A percentile compares a stretch with the other conserved stretches of the same genome.
These are phyloP conservation scores for Penicillium turbatum DNA, from an alignment of 495 filamentous ascomycete species.

Conservation along the genomic window DNA sequence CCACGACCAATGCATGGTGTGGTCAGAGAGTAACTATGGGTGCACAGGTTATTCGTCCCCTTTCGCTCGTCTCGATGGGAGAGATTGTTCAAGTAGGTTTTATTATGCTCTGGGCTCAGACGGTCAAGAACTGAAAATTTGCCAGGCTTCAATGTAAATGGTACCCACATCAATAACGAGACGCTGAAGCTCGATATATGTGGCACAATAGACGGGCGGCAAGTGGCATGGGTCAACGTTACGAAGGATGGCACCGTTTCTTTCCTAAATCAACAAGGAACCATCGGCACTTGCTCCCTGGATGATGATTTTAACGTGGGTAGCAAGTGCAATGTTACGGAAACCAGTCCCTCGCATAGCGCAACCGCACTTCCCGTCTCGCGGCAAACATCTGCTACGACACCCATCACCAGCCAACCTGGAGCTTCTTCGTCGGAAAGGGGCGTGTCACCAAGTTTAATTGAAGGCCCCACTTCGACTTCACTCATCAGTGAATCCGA, in stretches of 20 bases:
- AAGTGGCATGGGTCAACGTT: not conserved
- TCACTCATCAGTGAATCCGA: too few species aligned
- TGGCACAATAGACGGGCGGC: not conserved
- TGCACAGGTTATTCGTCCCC: not conserved
- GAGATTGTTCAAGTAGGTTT: not conserved
- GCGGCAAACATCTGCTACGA: too few species aligned
- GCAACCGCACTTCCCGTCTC: too few species aligned
- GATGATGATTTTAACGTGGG: not conserved
- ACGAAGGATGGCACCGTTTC: not conserved
- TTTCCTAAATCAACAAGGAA: not conserved
- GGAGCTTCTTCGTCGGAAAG: too few species aligned
- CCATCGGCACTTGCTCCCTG: not conserved
- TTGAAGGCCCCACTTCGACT: too few species aligned
- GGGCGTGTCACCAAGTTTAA: too few species aligned
- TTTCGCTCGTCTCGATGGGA: not conserved
- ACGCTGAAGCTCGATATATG: not conserved
- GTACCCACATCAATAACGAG: not conserved
- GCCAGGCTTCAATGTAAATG: not conserved
- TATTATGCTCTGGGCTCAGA: not conserved
- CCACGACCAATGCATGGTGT: not conserved
- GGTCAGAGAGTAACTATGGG: not conserved
- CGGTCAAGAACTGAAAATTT: not conserved
- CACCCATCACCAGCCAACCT: too few species aligned
- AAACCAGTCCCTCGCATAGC: too few species aligned
- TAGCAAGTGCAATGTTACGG: too few species aligned